Conservation (phyloP, 179 eudicot genomes). For the Beta macrorhiza region DNA sequence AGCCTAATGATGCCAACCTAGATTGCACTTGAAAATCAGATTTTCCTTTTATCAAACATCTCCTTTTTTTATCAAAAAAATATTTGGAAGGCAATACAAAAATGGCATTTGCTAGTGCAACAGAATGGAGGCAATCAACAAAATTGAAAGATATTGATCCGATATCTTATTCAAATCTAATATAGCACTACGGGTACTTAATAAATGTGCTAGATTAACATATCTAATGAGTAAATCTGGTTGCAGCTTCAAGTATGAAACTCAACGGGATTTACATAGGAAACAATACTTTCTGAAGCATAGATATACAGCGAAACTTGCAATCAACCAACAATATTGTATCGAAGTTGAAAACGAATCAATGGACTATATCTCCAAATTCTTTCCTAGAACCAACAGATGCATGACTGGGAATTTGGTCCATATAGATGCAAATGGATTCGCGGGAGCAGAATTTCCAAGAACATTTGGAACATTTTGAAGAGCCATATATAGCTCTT, state of each 20-base stretch:
- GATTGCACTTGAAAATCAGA: neutral
- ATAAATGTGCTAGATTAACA: neutral
- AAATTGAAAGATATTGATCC: neutral
- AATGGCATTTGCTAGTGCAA: neutral
- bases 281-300: neutral
- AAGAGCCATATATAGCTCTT: neutral
- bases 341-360: neutral
- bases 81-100: neutral
- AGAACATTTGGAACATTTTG: neutral
- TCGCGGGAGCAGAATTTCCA: neutral
- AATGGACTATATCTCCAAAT: neutral
- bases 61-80: too few relatives aligned
- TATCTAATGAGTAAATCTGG: neutral
- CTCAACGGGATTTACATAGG: neutral
- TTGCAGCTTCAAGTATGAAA: neutral
- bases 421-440: neutral
- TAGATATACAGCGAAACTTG: slow-evolving; percentile 3
- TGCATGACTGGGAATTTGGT: neutral
- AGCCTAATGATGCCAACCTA: neutral
- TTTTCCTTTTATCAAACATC: too few relatives aligned
- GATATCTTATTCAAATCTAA: neutral
- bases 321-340: neutral
- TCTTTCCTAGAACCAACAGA: neutral
- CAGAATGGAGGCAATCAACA: neutral
- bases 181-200: neutral